A percentile compares a stretch with the other conserved stretches of the same genome.
These are phyloP conservation scores for Cyclotella sp. DNA, from an alignment of 108 stramenopile species.

Conservation along the genomic window DNA sequence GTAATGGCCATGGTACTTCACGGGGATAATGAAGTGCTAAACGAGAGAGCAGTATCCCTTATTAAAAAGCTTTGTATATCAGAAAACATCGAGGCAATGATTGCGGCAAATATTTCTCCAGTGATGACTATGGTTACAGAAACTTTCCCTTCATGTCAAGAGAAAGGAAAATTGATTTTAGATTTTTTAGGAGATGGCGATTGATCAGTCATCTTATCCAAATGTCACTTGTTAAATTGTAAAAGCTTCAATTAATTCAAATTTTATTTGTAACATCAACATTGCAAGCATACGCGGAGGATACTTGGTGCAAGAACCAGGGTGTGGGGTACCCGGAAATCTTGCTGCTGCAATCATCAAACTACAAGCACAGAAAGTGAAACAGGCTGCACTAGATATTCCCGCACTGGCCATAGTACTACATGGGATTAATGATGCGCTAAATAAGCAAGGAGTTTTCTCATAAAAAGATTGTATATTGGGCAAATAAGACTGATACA, in stretches of 20 bases:
- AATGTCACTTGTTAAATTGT: background rate
- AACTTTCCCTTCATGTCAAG: slow-evolving; percentile 61
- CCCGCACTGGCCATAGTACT: no score
- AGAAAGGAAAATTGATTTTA: slow-evolving; percentile 41
- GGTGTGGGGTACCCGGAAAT: no score
- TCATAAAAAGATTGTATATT: no score
- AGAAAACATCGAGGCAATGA: slow-evolving; percentile 62
- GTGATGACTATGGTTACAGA: slow-evolving; percentile 54
- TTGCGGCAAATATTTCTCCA: slow-evolving; percentile 62
- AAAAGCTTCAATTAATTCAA: background rate
- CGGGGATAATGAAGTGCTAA: slow-evolving; percentile 56
- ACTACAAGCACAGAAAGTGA: no score
- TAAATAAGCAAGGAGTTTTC: no score
- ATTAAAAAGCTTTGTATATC: slow-evolving; percentile 57
- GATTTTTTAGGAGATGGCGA: slow-evolving; percentile 13
- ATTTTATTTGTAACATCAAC: background rate
- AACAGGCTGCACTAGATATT: no score
- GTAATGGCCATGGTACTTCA: slow-evolving; percentile 81
- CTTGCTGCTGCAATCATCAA: no score
- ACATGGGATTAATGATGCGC: no score
- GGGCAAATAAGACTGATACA: no score
- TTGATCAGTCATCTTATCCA: background rate
- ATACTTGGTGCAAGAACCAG: no score
- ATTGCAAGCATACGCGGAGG: no score
- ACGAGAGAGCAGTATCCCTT: slow-evolving; percentile 66